A percentile compares a stretch with the other conserved stretches of the same genome.
These are phyloP conservation scores for Paulownia fortunei DNA, from an alignment of 257 asterid genomes.

Conservation along the genomic window DNA sequence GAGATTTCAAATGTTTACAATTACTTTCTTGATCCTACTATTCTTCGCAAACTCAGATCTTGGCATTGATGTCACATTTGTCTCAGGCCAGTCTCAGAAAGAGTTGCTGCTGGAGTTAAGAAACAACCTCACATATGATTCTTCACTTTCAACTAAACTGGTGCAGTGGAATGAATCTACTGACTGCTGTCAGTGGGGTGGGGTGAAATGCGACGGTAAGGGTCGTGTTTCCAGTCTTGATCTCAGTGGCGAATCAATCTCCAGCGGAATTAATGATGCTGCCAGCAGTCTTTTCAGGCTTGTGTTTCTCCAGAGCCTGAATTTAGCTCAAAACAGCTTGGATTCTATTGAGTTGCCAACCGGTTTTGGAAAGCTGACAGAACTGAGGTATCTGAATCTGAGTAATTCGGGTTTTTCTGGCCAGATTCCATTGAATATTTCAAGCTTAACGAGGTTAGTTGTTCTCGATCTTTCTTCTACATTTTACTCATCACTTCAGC, in stretches of 20 bases:
- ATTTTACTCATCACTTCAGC: slow-evolving; percentile 19
- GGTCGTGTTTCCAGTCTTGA: slow-evolving; percentile 56
- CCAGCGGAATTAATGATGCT: slow-evolving; percentile 37
- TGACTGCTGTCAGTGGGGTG: slow-evolving; percentile 62
- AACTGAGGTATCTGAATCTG: slow-evolving; percentile 48
- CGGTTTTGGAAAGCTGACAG: slow-evolving; percentile 41
- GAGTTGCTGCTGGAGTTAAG: slow-evolving; percentile 48
- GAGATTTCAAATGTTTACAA: slow-evolving; percentile 30
- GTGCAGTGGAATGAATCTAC: slow-evolving; percentile 51
- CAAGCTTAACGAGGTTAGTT: slow-evolving; percentile 44
- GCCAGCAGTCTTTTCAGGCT: slow-evolving; percentile 44
- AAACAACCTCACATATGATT: slow-evolving; percentile 51
- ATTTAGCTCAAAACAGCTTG: slow-evolving; percentile 44
- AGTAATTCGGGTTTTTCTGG: slow-evolving; percentile 51
- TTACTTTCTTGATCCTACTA: slow-evolving; percentile 24
- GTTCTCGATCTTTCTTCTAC: slow-evolving; percentile 47
- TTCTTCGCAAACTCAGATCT: slow-evolving; percentile 12
- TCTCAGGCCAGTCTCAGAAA: slow-evolving; percentile 50
- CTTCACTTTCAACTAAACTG: slow-evolving; percentile 57
- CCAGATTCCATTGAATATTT: slow-evolving; percentile 43
- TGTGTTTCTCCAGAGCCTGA: slow-evolving; percentile 42
- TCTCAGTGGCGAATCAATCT: slow-evolving; percentile 53
- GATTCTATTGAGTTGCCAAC: slow-evolving; percentile 32
- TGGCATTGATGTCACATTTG: slow-evolving; percentile 21
- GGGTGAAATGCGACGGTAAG: slow-evolving; percentile 48